phyloP scores from a whole-genome alignment of 805 yeast genomes.

The Barnettozyma sucrosica region DNA sequence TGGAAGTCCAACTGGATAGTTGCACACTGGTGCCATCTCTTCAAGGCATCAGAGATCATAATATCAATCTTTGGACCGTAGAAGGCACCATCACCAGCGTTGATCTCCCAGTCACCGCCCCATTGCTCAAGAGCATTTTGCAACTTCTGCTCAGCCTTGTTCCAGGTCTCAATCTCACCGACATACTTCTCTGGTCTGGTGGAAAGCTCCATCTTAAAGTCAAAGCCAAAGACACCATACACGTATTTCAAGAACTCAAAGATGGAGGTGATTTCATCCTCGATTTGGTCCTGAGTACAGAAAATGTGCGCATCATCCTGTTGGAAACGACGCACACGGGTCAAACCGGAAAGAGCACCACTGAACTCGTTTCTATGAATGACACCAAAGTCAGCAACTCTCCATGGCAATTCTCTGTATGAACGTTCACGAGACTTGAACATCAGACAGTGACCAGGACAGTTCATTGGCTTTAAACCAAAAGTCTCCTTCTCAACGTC shows the following conservation, averaged over 20 bases:
- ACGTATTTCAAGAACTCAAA: conserved; percentile 81
- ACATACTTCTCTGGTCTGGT: conserved; percentile 96
- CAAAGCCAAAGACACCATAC: conserved; percentile 90
- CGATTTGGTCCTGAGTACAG: conserved; percentile 91
- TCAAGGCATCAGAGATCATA: conserved; percentile 88
- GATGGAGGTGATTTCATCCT: conserved; percentile 71
- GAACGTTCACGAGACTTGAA: conserved; percentile 92
- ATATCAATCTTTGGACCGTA: conserved; percentile 96
- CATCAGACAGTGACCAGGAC: conserved; percentile 90
- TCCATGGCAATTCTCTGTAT: conserved; percentile 95
- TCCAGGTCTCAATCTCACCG: conserved; percentile 93
- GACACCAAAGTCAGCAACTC: conserved; percentile 98
- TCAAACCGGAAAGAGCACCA: conserved; percentile 91
- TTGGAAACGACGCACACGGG: conserved; percentile 98
- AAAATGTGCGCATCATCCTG: conserved; percentile 99
- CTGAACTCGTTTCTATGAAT: conserved; percentile 94
- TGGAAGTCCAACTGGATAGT: conserved; percentile 99
- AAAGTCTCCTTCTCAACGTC: conserved; percentile 94
- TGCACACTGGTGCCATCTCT: conserved; percentile 98
- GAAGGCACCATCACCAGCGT: conserved; percentile 97
- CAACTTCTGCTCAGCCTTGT: conserved; percentile 80
- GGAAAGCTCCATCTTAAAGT: conserved; percentile 93
- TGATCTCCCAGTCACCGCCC: conserved; percentile 90
- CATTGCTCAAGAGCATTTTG: conserved; percentile 77
- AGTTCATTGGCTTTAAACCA: conserved; percentile 93